Percentiles rank a stretch among this genome's conserved stretches.
Conservation (phyloP, 1,139 yeast genomes). For the Barnettozyma hawaiiensis region DNA sequence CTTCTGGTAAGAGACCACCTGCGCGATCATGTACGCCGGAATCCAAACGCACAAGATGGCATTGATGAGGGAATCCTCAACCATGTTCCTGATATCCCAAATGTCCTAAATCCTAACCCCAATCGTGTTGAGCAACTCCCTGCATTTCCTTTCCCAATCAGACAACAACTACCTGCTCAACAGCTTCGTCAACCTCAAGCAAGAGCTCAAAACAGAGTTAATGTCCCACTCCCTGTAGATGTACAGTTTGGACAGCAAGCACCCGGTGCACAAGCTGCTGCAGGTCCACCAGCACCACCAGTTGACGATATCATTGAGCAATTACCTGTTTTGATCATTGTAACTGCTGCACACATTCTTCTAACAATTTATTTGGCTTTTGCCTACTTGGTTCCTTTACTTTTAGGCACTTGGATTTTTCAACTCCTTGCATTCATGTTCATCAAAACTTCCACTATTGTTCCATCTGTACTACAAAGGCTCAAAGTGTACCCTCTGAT, state of each 20-base stretch:
- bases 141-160: conserved; percentile 12
- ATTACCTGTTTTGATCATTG: conserved; percentile 21
- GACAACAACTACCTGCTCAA: conserved; percentile 10
- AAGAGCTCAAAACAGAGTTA: not conserved
- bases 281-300: conserved; percentile 20
- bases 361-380: conserved; percentile 40
- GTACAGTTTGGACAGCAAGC: conserved; percentile 9
- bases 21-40: not conserved
- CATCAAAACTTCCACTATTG: not conserved
- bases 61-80: conserved; percentile 3
- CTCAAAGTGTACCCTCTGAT: conserved; percentile 2
- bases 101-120: conserved; percentile 12
- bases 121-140: conserved; percentile 10
- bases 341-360: conserved; percentile 36
- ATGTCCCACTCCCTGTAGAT: not conserved
- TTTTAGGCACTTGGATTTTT: conserved; percentile 36
- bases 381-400: conserved; percentile 51
- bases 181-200: conserved; percentile 8
- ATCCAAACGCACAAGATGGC: conserved; percentile 5
- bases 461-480: not conserved
- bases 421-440: not conserved
- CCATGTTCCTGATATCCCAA: conserved; percentile 18
- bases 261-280: conserved; percentile 11
- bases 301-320: conserved; percentile 15
- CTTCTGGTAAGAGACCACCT: conserved; percentile 2